Conservation (phyloP, 2,329 filamentous ascomycete genomes). For the Daldinia sp. region DNA sequence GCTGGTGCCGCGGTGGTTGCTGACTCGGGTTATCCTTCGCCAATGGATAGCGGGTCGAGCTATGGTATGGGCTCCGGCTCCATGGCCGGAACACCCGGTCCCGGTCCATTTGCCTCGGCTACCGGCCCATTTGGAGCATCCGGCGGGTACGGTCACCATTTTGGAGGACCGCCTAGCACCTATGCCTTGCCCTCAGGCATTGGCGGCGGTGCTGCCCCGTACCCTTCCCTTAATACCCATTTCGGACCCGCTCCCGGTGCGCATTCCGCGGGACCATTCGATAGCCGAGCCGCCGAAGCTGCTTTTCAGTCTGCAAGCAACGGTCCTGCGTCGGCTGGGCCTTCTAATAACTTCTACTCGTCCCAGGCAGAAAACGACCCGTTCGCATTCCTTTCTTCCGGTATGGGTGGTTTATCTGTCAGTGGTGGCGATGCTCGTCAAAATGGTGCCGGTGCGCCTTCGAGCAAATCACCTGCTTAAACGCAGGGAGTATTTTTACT, state of each 20-base stretch:
- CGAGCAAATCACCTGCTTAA: slow-evolving; percentile 72
- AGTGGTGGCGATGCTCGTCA: slow-evolving; percentile 73
- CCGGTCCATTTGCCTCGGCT: slow-evolving; percentile 78
- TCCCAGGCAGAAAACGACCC: slow-evolving; percentile 76
- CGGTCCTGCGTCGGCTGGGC: slow-evolving; percentile 80
- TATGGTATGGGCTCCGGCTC: slow-evolving; percentile 89
- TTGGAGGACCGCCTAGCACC: slow-evolving; percentile 86
- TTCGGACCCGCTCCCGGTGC: slow-evolving; percentile 81
- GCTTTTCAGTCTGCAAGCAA: slow-evolving; percentile 92
- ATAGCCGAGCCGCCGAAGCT: slow-evolving; percentile 92
- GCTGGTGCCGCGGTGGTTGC: slow-evolving; percentile 94
- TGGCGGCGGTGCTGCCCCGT: slow-evolving; percentile 80
- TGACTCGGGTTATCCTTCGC: slow-evolving; percentile 89
- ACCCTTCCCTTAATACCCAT: slow-evolving; percentile 85
- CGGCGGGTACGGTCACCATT: slow-evolving; percentile 80
- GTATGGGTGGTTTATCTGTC: slow-evolving; percentile 79
- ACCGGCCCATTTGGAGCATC: slow-evolving; percentile 75
- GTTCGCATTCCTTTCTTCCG: slow-evolving; percentile 82
- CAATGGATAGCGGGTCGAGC: slow-evolving; percentile 86
- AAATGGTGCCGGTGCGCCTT: slow-evolving; percentile 69
- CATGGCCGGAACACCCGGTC: slow-evolving; percentile 86
- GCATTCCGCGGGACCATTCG: slow-evolving; percentile 88
- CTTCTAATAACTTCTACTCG: slow-evolving; percentile 80
- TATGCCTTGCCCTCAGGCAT: slow-evolving; percentile 91
- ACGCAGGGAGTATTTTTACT: slow-evolving; percentile 25